Base-by-base conservation (phyloP, 495 filamentous ascomycete species). In the Tuber umbilicatum region DNA sequence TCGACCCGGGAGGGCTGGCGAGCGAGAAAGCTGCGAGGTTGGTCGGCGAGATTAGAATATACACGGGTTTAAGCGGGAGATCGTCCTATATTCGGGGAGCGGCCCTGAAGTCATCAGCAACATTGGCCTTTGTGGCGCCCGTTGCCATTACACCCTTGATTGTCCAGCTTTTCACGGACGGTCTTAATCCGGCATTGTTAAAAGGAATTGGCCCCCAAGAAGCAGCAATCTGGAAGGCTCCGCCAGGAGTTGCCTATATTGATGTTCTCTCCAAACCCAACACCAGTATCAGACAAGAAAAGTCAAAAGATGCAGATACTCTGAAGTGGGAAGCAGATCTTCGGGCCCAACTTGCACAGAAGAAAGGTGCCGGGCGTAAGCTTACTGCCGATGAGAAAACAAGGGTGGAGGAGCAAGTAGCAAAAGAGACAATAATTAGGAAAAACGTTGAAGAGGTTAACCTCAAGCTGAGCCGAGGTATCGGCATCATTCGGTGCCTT, bases 301-400 rank as follows among this genome's bases (percentile, higher is more conserved):
- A 89, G 86, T 35, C 38, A 81, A 73, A 97, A 92, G 95, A 98
- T 82, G 97, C 97, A 76, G 92, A 98, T 79, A 97, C 92, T 1
- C 81, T 97, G 70, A 97, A 97, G 84, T 99, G 95, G 95, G 95
- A 99, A 83, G 90, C 92, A 80, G 95, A 98, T 73, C 87, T 98
- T n/a, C 85, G 94, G 69, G 87, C 89, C 45, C 93, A 98, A 80
- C 85, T 99, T 60, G 94, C 93, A 37, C 86, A 92, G 78, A 99
- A 97, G 86, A 95, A 93, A 84, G 96, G 96, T 4, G 88, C 92
- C 55, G 90, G 93, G 78, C 94, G 91, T 85, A 98, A 97, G 84
- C 89, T 98, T 43, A 94, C 92, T 0, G 84, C 91, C 0, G 94
- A 97, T 47, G 94, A 99, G 79, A 91, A 90, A 76, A 87, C 90